Conservation (phyloP, 2,329 filamentous ascomycete genomes). For the Botrytis aclada region DNA sequence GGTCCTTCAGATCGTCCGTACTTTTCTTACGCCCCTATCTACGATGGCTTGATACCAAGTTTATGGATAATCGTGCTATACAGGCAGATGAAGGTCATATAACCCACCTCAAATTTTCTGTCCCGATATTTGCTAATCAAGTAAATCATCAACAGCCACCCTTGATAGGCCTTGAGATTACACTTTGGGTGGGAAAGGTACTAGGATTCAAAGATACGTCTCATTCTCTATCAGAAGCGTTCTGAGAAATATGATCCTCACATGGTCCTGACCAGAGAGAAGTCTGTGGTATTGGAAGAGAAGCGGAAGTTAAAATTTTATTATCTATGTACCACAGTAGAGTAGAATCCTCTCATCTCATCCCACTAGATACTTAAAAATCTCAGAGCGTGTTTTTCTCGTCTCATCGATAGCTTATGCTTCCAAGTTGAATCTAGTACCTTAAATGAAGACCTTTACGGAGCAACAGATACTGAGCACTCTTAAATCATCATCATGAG, state of each 20-base stretch:
- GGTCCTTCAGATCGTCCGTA: not conserved
- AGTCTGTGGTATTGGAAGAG: not conserved
- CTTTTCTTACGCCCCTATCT: fast-evolving
- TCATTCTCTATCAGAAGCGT: not conserved
- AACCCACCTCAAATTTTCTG: fast-evolving
- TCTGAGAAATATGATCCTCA: not conserved
- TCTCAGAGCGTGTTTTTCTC: not conserved
- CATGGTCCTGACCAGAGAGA: not conserved
- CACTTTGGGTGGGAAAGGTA: not conserved
- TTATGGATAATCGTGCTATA: not conserved
- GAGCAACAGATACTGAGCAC: not conserved
- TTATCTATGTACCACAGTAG: not conserved
- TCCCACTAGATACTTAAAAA: not conserved
- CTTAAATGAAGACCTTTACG: not conserved
- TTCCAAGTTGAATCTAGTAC: not conserved
- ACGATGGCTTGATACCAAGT: not conserved
- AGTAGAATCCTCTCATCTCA: not conserved
- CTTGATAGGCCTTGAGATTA: not conserved
- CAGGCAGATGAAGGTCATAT: not conserved
- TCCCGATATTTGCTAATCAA: not conserved
- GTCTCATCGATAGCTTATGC: not conserved
- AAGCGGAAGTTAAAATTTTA: not conserved
- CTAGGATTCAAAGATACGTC: not conserved
- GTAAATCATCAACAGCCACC: not conserved
- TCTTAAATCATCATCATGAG: not conserved